Evolutionary conservation across 768 basidiomycete genomes (phyloP), one percentile per base, ranked within the genome.

Genomic region (Trametes coccinea): DNA sequence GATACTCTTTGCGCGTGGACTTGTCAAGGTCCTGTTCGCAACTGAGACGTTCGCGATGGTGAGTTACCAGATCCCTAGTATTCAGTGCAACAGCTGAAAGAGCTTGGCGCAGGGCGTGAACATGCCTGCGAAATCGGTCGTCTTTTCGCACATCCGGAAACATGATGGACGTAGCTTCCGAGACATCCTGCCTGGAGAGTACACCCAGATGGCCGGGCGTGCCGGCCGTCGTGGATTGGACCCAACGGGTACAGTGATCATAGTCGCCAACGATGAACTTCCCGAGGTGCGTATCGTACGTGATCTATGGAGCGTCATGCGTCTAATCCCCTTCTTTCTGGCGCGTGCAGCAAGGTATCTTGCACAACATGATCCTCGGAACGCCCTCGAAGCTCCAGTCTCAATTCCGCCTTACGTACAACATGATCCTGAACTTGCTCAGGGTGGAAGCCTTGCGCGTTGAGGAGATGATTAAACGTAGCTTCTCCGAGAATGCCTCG

Each of bases 11-110:
- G 92, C 95, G 8, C 86, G 94, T 46, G 97, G 97, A 16, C 78
- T 98, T 52, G 95, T 99, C 62, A 98, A 98, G 75, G 86, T 97
- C 22, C 77, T 99, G 6, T 99, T 99, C 72, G 97, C 97, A 1
- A 99, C 97, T 4, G 97, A 99, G 76, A 99, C 97, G 0, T 99
- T 99, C 73, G 96, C 96, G 0, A 98, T 99, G 96, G 95, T 94
- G 58, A 59, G 79, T 70, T n/a, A 16, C 17, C 22, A 45, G 56
- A 56, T 40, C 9, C 30, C 31, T 34, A 37, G 37, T 17, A 46
- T 33, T 16, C n/a, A 31, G 33, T 33, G 22, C 27, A 31, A 17
- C 11, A 39, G 49, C 8, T 44, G 9, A 17, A 29, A n/a, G 44
- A 30, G 4, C 11, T 34, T 17, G 5, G 5, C 56, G 8, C 62